phyloP scores from a whole-genome alignment of 139 green algal genomes.

The Tetradesmus obliquus region DNA sequence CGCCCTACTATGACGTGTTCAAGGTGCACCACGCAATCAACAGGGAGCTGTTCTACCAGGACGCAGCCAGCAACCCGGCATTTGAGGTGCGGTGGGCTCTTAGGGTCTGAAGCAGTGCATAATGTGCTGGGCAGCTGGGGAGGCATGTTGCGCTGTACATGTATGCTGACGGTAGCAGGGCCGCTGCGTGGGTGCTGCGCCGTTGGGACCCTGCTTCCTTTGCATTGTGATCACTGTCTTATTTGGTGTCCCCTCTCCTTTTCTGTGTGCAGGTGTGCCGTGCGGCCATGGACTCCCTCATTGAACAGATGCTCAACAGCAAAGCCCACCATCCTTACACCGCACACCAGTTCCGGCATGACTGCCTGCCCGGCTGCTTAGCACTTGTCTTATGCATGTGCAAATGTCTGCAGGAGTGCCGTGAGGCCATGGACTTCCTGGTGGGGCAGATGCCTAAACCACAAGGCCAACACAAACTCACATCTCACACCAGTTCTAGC shows the following conservation, averaged over 20 bases:
- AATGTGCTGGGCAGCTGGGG: neutral
- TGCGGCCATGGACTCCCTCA: neutral
- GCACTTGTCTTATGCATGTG: too few relatives aligned
- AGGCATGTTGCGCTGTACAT: neutral
- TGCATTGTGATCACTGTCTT: too few relatives aligned
- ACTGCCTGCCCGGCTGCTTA: neutral
- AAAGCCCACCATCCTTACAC: too few relatives aligned
- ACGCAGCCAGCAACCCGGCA: constrained; percentile 35
- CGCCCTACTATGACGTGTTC: constrained; percentile 64
- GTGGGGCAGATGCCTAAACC: neutral
- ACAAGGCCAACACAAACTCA: neutral
- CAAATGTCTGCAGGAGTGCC: neutral
- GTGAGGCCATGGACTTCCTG: neutral
- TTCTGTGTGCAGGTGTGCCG: neutral
- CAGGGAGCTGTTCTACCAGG: constrained; percentile 50
- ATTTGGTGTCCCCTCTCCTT: neutral
- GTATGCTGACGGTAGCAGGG: too few relatives aligned
- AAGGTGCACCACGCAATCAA: constrained; percentile 63
- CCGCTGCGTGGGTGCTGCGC: too few relatives aligned
- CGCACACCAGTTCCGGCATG: neutral
- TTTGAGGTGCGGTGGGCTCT: constrained; percentile 41
- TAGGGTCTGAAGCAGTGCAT: constrained; percentile 47
- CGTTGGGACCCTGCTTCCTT: too few relatives aligned
- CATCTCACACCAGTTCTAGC: neutral
- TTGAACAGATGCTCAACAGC: neutral